Percentiles rank a stretch among this genome's conserved stretches.
Conservation (phyloP, 805 yeast genomes). For the Monosporozyma yasuniensis region DNA sequence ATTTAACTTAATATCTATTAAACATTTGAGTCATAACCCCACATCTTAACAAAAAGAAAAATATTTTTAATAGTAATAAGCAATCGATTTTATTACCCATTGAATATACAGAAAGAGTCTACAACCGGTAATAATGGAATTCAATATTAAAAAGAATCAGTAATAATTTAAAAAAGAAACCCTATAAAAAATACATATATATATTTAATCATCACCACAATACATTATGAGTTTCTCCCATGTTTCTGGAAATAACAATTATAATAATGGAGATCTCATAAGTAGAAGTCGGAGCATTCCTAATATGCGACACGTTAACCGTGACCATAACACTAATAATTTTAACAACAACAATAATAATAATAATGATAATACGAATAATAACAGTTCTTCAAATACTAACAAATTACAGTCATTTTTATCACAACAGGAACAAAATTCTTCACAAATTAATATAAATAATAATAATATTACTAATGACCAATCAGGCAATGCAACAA, state of each 20-base stretch:
- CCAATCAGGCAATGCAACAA: constrained; percentile 1
- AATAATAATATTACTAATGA: constrained; percentile 7
- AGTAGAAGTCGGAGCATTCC: not conserved
- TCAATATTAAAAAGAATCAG: not conserved
- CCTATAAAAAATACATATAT: not conserved
- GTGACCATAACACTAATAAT: not conserved
- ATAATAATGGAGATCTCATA: not conserved
- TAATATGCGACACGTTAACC: not conserved
- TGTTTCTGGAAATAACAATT: not conserved
- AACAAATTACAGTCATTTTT: constrained; percentile 12
- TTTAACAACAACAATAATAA: not conserved
- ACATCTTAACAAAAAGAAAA: too few relatives aligned
- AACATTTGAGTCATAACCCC: not conserved
- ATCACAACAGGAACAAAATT: constrained; percentile 17
- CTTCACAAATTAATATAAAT: not conserved
- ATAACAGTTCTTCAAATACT: constrained; percentile 9
- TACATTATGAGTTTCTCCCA: not conserved
- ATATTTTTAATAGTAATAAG: too few relatives aligned
- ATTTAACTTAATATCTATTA: too few relatives aligned
- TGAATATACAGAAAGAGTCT: not conserved
- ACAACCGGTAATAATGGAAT: not conserved
- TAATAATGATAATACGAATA: not conserved
- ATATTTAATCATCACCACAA: not conserved
- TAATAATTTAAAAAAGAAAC: not conserved
- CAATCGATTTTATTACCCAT: not conserved